Evolutionary conservation across 1,284 basidiomycete genomes (phyloP).

Genomic region (Flammula alnicola): DNA sequence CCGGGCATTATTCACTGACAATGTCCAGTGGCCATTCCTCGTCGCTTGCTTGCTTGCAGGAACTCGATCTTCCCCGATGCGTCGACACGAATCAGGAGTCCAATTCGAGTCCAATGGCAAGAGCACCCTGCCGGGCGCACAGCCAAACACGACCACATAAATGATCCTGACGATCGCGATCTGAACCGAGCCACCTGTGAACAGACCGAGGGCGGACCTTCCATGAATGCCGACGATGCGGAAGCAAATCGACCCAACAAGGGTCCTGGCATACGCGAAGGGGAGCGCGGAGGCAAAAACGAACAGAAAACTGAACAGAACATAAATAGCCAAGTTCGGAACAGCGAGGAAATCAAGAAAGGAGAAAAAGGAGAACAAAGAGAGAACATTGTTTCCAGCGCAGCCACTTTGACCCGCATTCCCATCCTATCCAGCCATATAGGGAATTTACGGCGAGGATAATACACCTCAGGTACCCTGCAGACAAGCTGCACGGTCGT

Average conservation of each 20-base stretch:
- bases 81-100: slow-evolving; percentile 10
- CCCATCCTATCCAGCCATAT: no score
- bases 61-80: slow-evolving; percentile 5
- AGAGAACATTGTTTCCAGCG: neutral
- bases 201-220: neutral
- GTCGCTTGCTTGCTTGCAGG: slow-evolving; percentile 3
- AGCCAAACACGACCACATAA: slow-evolving; percentile 16
- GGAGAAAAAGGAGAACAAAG: slow-evolving; percentile 12
- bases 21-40: neutral
- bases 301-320: neutral
- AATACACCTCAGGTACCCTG: neutral
- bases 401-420: neutral
- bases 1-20: neutral
- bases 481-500: no score
- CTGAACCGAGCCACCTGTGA: slow-evolving; percentile 11
- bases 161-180: slow-evolving; percentile 7
- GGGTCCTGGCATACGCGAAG: neutral
- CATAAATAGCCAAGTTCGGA: slow-evolving; percentile 8
- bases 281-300: neutral
- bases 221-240: slow-evolving; percentile 5
- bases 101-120: neutral
- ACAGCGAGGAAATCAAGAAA: slow-evolving; percentile 7
- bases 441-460: slow-evolving; percentile 2
- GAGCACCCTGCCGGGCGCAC: slow-evolving; percentile 3
- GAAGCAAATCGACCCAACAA: slow-evolving; percentile 15